Base-by-base conservation (phyloP, 2,329 filamentous ascomycete genomes). In the Fusarium beomiforme region DNA sequence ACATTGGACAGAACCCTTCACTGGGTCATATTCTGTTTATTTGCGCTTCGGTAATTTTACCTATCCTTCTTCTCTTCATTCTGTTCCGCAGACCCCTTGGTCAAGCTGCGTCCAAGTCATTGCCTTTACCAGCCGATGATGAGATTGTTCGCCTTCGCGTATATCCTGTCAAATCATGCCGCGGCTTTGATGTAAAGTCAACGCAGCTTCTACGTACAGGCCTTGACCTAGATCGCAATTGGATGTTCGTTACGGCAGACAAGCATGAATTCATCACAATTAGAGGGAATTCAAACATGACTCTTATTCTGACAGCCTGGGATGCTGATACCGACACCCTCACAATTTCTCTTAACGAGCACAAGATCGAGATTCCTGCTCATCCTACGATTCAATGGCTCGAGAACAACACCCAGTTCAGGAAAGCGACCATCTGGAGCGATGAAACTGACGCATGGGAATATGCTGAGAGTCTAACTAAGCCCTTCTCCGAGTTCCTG, bases 121-220 rank as follows among this genome's bases (percentile, higher is more conserved):
- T 56, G 10, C 51, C 64, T 31, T 37, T 72, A 14, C 70, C 70
- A 34, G 62, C 59, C 12, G 24, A 51, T 6, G 75, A 77, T 53
- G 72, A 77, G 37, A 77, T 77, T 23, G 51, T 77, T 49, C 46
- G 64, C 26, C 81, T 91, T 14, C 85, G 85, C 60, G 83, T 91
- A 72, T 91, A 91, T 76, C 89, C 89, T 16, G 88, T 91, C 74
- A 91, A 91, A 76, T 91, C 89, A 66, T 91, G 90, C 72, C 88
- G 90, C 47, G 89, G 89, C 13, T 83, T 91, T 71, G 82, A 85
- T 42, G 81, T 91, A 13, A 77, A 84, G 19, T 84, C 82, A 5
- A 84, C 87, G 4, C 82, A 80, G 8, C 81, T 91, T 2, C 81
- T 86, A 36, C 84, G 83, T 47, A 85, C 87, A 6, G 89, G 89